Base-by-base conservation (phyloP, 208 protist species). In the Leptomonas pyrrhocoris region DNA sequence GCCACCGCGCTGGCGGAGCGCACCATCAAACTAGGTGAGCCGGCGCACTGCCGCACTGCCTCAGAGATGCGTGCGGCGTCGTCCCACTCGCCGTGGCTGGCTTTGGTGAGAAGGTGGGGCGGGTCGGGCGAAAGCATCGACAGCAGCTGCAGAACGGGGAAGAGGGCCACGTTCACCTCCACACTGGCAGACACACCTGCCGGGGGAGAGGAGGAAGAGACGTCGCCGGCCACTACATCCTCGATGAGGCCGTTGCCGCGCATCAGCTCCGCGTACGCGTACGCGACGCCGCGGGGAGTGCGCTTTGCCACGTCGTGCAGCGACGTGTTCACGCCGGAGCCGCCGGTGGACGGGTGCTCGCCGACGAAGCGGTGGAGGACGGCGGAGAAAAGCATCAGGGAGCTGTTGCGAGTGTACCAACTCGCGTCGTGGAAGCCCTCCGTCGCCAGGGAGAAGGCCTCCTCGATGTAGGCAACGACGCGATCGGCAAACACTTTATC, bases 351-450 rank as follows among this genome's bases (percentile, higher is more conserved):
- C 5, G 85, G 88, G 77, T 92, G 84, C 77, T 96, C 91, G n/a
- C 93, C 92, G 40, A 98, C 82, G 63, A 96, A 90, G 55, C 95
- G 89, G 34, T 94, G 90, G 12, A 98, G 80, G 23, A 98, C 86
- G 12, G 92, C 79, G 8, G 93, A 87, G 68, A 92, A 98, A 9
- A 97, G 81, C 87, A 98, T 97, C 1, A 98, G 65, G 21, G 88
- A 94, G 76, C 88, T 95, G 78, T 98, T 98, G 28, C 92, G 81
- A 62, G 96, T 94, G 48, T 85, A 80, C 95, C 95, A 98, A 63
- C 79, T 89, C 21, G 56, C 55, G 55, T 94, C 74, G 64, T 86
- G 81, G 72, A 98, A 96, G 30, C 93, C 93, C 15, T 77, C 70
- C 7, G 89, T 88, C 12, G 89, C 80, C n/a, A 89, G 69, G 45